A percentile compares a stretch with the other conserved stretches of the same genome.
Evolutionary conservation across 2,329 filamentous ascomycete species (phyloP).

Genomic region (Fusarium bactridioides): DNA sequence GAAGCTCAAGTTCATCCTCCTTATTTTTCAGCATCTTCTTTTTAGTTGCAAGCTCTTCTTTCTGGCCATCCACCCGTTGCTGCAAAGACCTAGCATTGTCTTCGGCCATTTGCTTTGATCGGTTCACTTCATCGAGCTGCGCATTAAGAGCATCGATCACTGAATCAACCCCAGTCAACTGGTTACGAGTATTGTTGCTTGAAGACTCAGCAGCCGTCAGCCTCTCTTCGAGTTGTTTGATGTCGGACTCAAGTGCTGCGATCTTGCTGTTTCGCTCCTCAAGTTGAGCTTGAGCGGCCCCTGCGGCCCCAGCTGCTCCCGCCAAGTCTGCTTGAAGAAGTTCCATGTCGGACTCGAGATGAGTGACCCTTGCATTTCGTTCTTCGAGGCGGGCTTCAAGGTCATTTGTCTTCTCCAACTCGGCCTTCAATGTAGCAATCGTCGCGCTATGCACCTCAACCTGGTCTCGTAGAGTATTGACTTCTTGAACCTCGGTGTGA

Average conservation of each 20-base stretch:
- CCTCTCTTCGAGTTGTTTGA: constrained; percentile 38
- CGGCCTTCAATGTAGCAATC: constrained; percentile 33
- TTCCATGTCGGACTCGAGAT: constrained; percentile 48
- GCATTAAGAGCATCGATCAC: constrained; percentile 40
- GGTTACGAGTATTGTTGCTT: constrained; percentile 48
- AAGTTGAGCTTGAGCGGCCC: constrained; percentile 29
- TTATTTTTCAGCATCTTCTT: constrained; percentile 57
- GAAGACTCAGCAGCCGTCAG: constrained; percentile 48
- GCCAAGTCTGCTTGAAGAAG: constrained; percentile 31
- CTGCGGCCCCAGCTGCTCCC: constrained; percentile 28
- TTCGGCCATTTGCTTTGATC: constrained; percentile 41
- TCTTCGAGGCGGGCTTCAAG: constrained; percentile 28
- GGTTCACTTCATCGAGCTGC: constrained; percentile 43
- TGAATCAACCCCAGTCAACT: constrained; percentile 44
- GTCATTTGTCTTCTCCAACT: constrained; percentile 25
- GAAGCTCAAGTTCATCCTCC: constrained; percentile 59
- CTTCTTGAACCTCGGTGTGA: constrained; percentile 29
- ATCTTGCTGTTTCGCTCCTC: constrained; percentile 54
- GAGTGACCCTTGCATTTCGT: constrained; percentile 30
- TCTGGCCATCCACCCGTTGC: constrained; percentile 32
- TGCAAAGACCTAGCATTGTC: constrained; percentile 40
- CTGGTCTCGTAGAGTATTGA: constrained; percentile 14
- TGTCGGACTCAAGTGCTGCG: constrained; percentile 50
- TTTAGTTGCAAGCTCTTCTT: constrained; percentile 42
- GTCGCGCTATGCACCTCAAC: constrained; percentile 31